phyloP scores from a whole-genome alignment of 192 early-diverging fungal genomes.

The Chytriomyces sp. region DNA sequence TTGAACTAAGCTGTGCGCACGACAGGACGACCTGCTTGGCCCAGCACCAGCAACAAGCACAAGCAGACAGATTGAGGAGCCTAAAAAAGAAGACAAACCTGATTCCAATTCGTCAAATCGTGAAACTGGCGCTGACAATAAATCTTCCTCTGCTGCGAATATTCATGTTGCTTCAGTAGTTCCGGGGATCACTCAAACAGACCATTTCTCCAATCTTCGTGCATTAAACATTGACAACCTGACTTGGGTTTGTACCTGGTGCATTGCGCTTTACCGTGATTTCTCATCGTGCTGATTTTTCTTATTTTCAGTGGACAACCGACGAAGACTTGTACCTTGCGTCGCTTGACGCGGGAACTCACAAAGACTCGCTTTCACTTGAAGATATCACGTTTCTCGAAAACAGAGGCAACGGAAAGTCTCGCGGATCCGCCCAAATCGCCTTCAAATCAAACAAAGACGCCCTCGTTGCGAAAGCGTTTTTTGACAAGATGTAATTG shows the following conservation, averaged over 20 bases:
- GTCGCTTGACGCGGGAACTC: neutral
- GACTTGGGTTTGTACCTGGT: conserved; percentile 13
- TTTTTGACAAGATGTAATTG: conserved; percentile 16
- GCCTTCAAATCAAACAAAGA: conserved; percentile 23
- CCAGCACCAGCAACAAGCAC: neutral
- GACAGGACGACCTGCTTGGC: conserved; percentile 17
- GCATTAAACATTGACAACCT: conserved; percentile 12
- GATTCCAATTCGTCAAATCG: neutral
- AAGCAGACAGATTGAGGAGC: neutral
- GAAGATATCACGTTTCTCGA: conserved; percentile 22
- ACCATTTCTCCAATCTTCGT: conserved; percentile 13
- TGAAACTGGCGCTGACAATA: neutral
- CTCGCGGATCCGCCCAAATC: conserved; percentile 11
- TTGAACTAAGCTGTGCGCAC: neutral
- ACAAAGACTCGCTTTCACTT: conserved; percentile 3
- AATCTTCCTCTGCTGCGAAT: neutral
- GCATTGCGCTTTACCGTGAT: neutral
- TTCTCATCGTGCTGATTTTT: neutral
- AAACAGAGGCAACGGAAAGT: conserved; percentile 11
- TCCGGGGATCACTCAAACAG: too few species aligned
- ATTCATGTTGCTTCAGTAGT: neutral
- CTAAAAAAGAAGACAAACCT: neutral
- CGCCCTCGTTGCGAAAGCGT: conserved; percentile 13
- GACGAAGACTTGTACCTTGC: conserved; percentile 22
- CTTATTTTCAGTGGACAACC: conserved; percentile 19